Base-by-base conservation (phyloP, 2,329 filamentous ascomycete species). In the Fonsecaea pugnacius region DNA sequence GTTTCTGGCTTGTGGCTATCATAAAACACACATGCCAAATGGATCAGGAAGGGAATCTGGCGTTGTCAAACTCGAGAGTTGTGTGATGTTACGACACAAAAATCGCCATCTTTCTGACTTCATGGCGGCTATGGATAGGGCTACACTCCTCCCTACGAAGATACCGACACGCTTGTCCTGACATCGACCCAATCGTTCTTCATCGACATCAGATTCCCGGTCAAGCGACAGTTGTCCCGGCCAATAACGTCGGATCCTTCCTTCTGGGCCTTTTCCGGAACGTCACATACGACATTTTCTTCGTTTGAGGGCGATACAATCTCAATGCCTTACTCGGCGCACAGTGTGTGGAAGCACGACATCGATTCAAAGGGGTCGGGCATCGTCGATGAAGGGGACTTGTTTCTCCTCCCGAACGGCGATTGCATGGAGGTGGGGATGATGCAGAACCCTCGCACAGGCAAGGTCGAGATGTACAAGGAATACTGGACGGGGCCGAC, bases 211-310 rank as follows among this genome's bases (percentile, higher is more conserved):
- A 65, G 70, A 12, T 71, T 72, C 33, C 67, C 69, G 4, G 27
- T 60, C 21, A 63, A 50, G 36, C 58, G 38, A 21, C 56, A 66
- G 18, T n/a, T 46, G 9, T 35, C 36, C 14, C 43, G 40, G 43
- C 61, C 61, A 9, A 43, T 67, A 32, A 55, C 36, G 9, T 36
- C 54, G 16, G 60, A 70, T 24, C 69, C 65, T 2, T 60, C 66
- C 7, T 72, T 69, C 57, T 72, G 70, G 70, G 67, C 70, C 1
- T 71, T 72, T 38, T 64, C 67, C 5, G 69, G 68, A 21, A 53
- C 56, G 14, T 58, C 69, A 12, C 32, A 4, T 33, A 69, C 59
- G 9, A 68, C 62, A 5, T 70, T 71, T 50, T 51, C 62, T 36
- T 46, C 58, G 21, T 56, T 56, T 2, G 46, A 33, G 6, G 58